A percentile compares a stretch with the other conserved stretches of the same genome.
Evolutionary conservation across 139 green algal species (phyloP).

Genomic region (Chlorella sp.): DNA sequence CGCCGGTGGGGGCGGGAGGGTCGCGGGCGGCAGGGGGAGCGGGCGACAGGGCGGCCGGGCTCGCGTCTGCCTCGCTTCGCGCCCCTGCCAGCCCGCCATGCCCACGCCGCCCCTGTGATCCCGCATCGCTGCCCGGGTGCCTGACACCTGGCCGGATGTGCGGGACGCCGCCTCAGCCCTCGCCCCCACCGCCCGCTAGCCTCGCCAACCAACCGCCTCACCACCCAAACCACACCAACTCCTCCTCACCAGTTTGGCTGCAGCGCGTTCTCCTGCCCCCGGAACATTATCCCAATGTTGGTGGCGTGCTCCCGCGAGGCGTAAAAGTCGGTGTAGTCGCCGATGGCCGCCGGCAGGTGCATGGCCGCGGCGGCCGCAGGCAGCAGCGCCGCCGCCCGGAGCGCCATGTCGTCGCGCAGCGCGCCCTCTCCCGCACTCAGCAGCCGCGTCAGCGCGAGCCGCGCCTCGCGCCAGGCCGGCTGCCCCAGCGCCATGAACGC

Average conservation of each 20-base stretch:
- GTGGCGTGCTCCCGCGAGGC: conserved; percentile 84
- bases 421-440: conserved; percentile 52
- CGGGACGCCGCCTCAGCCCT: no score
- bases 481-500: conserved; percentile 81
- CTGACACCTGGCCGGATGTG: no score
- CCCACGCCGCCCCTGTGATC: no score
- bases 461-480: conserved; percentile 70
- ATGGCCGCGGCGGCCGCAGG: conserved; percentile 60
- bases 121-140: no score
- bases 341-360: conserved; percentile 77
- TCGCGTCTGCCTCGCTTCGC: neutral
- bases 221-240: neutral
- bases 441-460: conserved; percentile 59
- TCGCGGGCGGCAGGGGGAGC: neutral
- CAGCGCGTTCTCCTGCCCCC: conserved; percentile 70
- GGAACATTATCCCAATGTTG: conserved; percentile 86
- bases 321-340: conserved; percentile 98
- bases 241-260: conserved; percentile 80
- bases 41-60: neutral
- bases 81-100: no score
- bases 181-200: no score
- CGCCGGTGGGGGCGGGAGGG: neutral
- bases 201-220: neutral
- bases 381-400: conserved; percentile 55
- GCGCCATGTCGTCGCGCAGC: conserved; percentile 64